phyloP scores from a whole-genome alignment of 2,329 filamentous ascomycete species.

The Aphanocladium album region DNA sequence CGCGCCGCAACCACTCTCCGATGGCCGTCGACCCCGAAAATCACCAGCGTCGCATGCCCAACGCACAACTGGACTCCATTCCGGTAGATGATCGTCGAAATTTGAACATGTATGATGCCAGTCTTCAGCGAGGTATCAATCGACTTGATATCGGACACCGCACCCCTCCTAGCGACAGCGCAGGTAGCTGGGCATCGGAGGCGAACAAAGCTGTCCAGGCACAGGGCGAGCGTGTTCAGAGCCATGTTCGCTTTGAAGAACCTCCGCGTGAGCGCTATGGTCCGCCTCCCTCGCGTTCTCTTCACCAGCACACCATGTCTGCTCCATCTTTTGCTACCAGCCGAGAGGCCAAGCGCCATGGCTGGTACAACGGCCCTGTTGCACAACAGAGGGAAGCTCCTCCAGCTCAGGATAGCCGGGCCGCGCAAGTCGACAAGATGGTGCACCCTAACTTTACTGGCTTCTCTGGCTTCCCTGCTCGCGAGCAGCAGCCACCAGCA shows the following conservation, averaged over 20 bases:
- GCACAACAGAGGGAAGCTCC: conserved; percentile 33
- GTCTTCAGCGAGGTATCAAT: conserved; percentile 60
- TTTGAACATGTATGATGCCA: conserved; percentile 58
- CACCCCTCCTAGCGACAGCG: conserved; percentile 46
- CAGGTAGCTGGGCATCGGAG: conserved; percentile 53
- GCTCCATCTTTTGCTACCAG: conserved; percentile 52
- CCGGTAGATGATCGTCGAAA: conserved; percentile 44
- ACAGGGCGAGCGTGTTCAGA: conserved; percentile 46
- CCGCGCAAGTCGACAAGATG: conserved; percentile 50
- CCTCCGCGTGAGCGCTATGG: conserved; percentile 28
- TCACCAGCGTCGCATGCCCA: conserved; percentile 28
- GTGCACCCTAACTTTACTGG: conserved; percentile 51
- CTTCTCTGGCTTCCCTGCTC: conserved; percentile 46
- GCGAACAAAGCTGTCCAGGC: conserved; percentile 50
- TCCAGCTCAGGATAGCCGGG: conserved; percentile 26
- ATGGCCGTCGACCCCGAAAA: conserved; percentile 66
- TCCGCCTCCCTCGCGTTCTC: conserved; percentile 26
- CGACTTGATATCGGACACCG: conserved; percentile 58
- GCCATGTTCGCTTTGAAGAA: conserved; percentile 50
- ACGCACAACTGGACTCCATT: conserved; percentile 24
- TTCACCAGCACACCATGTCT: conserved; percentile 56
- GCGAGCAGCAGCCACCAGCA: conserved; percentile 24
- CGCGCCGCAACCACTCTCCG: conserved; percentile 62
- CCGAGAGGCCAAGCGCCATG: conserved; percentile 60
- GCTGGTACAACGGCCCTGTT: conserved; percentile 62